Evolutionary conservation across 306 rosid species (phyloP), one percentile per base, ranked within the genome.

Genomic region (Glycine tomentella): DNA sequence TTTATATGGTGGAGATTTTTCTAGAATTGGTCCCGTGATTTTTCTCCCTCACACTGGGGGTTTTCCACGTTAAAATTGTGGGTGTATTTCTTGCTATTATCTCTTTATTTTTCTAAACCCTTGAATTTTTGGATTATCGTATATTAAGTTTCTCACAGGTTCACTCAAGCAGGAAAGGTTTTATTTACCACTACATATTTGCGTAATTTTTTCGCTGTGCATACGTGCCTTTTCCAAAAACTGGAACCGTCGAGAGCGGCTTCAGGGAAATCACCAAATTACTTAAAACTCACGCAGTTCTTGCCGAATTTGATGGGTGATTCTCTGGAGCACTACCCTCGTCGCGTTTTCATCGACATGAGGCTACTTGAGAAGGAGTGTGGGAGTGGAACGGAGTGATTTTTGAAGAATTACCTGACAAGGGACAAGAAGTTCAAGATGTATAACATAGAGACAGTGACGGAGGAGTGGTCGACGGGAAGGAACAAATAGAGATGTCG

Each of bases 241-340:
- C 72, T 94, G 3, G 98, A 92, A 56, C 98, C 98, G 0, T 97
- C 98, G 0, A 79, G 97, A 44, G 86, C 96, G 1, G 82, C 93
- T 0, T 94, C 96, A 2, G 79, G 87, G 40, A 92, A 87, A 14
- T 94, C 96, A 2, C 69, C 75, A 11, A 46, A 81, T 2, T 92
- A 92, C 31, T 73, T 86, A 77, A 91, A 90, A 46, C 75, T 86
- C 34, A 90, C 96, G 0, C 80, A 70, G 38, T 94, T 86, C 61
- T 85, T 94, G 0, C 97, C 96, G 0, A 94, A 92, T 82, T 80
- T 94, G 75, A 92, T 90, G 97, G 98, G 88, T 2, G 97, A 92
- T 42, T 80, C 93, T 0, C 84, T 94, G 0, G 94, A 92, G 68
- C 80, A 84, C 74, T 92, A 94, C 77, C 83, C 96, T 4, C 90